A percentile compares a stretch with the other conserved stretches of the same genome.
phyloP scores from a whole-genome alignment of 2,329 filamentous ascomycete genomes.

The Leptographium flavum region DNA sequence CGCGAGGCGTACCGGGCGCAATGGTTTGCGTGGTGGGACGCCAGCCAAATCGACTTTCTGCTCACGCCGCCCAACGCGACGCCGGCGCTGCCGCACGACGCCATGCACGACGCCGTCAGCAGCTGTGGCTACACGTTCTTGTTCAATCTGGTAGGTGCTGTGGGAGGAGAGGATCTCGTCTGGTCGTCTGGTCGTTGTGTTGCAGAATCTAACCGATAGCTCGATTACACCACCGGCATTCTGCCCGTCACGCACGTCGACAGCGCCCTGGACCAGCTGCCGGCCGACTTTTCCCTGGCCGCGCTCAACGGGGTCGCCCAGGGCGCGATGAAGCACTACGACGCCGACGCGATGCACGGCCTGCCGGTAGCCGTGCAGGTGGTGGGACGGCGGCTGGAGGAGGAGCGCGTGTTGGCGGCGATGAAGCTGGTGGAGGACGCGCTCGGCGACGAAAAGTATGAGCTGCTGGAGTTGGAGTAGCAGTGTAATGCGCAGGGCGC shows the following conservation, averaged over 20 bases:
- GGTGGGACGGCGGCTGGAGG: constrained; percentile 64
- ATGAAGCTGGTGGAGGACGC: constrained; percentile 71
- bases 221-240: constrained; percentile 76
- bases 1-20: constrained; percentile 63
- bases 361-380: constrained; percentile 78
- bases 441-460: constrained; percentile 42
- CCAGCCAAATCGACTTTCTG: constrained; percentile 59
- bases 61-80: constrained; percentile 80
- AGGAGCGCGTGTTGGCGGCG: constrained; percentile 72
- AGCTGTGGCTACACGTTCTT: constrained; percentile 89
- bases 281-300: constrained; percentile 42
- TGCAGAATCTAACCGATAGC: constrained; percentile 32
- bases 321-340: constrained; percentile 77
- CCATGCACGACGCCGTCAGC: constrained; percentile 72
- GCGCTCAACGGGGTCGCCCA: constrained; percentile 65
- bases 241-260: constrained; percentile 80
- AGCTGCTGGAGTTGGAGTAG: constrained; percentile 33
- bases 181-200: too few species aligned
- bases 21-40: constrained; percentile 81
- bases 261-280: constrained; percentile 48
- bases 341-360: constrained; percentile 71
- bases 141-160: constrained; percentile 63
- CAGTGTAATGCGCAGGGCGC: too few species aligned
- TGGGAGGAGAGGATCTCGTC: too few species aligned
- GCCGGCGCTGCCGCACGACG: constrained; percentile 73